Evolutionary conservation across 306 rosid genomes (phyloP).

Genomic region (Vigna angularis): DNA sequence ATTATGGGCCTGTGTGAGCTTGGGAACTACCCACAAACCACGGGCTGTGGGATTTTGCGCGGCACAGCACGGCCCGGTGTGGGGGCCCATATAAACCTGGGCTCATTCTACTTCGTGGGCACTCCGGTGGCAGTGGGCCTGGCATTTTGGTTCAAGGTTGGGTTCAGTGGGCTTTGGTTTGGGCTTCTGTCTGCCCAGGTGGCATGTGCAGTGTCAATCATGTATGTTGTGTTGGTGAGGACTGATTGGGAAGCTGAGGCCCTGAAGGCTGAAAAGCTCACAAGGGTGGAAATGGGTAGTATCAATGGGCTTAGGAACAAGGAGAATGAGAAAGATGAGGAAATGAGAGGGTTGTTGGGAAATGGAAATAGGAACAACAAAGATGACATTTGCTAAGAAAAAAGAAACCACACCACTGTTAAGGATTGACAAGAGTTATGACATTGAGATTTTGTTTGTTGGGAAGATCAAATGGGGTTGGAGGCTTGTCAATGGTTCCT

Average conservation of each 20-base stretch:
- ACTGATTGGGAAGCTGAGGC: constrained; percentile 96
- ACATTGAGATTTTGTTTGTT: constrained; percentile 33
- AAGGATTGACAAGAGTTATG: constrained; percentile 17
- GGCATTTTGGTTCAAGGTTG: constrained; percentile 75
- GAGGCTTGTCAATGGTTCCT: constrained; percentile 25
- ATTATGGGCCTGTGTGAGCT: constrained; percentile 91
- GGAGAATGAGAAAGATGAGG: constrained; percentile 51
- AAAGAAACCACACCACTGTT: not conserved
- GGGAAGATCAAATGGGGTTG: constrained; percentile 9
- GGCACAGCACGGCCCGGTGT: constrained; percentile 83
- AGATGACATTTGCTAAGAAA: constrained; percentile 48
- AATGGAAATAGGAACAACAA: constrained; percentile 45
- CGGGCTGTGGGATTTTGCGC: constrained; percentile 83
- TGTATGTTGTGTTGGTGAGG: constrained; percentile 62
- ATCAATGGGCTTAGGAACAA: constrained; percentile 28
- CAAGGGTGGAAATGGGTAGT: constrained; percentile 49
- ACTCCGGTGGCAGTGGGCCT: constrained; percentile 85
- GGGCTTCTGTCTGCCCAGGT: constrained; percentile 88
- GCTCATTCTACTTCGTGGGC: constrained; percentile 81
- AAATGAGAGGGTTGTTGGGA: constrained; percentile 52
- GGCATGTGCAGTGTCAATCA: constrained; percentile 77
- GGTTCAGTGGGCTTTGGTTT: constrained; percentile 90
- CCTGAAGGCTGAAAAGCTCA: constrained; percentile 65
- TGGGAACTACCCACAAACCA: constrained; percentile 93
- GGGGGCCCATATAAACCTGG: constrained; percentile 75